Evolutionary conservation across 2,329 filamentous ascomycete genomes (phyloP).

Genomic region (Akanthomyces dipterigenus): DNA sequence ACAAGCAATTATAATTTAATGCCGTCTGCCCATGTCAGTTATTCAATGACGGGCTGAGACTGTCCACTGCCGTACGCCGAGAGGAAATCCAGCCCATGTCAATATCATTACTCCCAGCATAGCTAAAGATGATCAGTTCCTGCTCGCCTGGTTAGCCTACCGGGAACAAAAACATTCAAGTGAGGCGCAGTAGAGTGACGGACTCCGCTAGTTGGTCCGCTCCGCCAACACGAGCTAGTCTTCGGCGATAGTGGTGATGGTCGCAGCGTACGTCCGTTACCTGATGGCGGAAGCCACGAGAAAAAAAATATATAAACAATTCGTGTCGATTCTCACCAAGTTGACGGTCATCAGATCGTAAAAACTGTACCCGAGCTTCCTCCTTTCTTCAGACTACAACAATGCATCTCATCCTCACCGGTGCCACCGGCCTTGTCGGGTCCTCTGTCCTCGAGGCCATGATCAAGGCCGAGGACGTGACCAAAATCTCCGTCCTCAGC

Average conservation of each 20-base stretch:
- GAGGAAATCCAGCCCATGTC: no score
- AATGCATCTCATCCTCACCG: constrained; percentile 62
- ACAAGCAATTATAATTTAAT: no score
- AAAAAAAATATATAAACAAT: not conserved
- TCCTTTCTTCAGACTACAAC: not conserved
- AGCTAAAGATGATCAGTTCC: not conserved
- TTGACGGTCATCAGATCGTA: not conserved
- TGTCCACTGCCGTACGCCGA: no score
- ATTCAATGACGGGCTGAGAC: no score
- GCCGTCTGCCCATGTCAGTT: no score
- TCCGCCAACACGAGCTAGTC: not conserved
- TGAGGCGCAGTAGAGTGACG: not conserved
- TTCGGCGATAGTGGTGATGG: constrained; percentile 7
- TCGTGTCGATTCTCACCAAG: not conserved
- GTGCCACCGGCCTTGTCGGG: constrained; percentile 62
- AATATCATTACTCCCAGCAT: no score
- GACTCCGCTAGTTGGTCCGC: not conserved
- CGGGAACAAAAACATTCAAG: not conserved
- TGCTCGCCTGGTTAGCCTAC: not conserved
- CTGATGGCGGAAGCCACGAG: not conserved
- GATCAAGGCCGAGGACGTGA: constrained; percentile 46
- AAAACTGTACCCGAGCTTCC: no score
- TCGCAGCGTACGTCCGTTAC: not conserved
- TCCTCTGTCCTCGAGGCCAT: constrained; percentile 55
- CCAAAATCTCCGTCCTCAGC: constrained; percentile 61